Evolutionary conservation across 148 eudicot genomes (phyloP), one percentile per base, ranked within the genome.

Genomic region (Mesembryanthemum crystallinum): DNA sequence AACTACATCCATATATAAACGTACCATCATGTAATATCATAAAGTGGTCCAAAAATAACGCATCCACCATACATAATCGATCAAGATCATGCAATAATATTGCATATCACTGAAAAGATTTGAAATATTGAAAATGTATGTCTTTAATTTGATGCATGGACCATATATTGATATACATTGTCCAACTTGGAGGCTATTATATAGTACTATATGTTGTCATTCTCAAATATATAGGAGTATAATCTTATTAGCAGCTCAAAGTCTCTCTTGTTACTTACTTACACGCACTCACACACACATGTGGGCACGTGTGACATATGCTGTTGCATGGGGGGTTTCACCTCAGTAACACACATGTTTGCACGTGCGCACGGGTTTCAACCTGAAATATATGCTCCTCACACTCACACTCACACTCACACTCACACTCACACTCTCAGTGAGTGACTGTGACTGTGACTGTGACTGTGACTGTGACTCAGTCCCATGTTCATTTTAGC

Each of bases 271-370:
- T 10, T 35, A 15, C 30, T 60, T 15, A 25, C 4, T 58, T n/a
- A 67, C 83, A 81, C 80, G 79, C 73, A 81, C 76, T 73, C 76
- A 59, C 80, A 76, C 80, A 81, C 83, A 81, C 83, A 81, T 81
- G 83, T 72, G 18, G 73, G 77, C 83, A 81, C 83, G 83, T 76
- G 83, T 81, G 73, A 74, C 83, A 72, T 76, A 65, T 81, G 82
- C 69, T 33, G 47, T 47, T 74, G 78, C 82, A 80, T 67, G 83
- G 79, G 79, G 25, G 67, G 55, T 80, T 80, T 75, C 54, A 75
- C 83, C 79, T 13, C 66, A 70, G 54, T 75, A 45, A 71, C 67
- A 71, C 80, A 81, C 83, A 76, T 81, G 83, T 81, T 66, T 76
- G 57, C 80, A 72, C 83, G 83, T 81, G 83, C 80, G 80, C 83